Evolutionary conservation across 2,329 filamentous ascomycete genomes (phyloP).

Genomic region (Lecanicillium sp.): DNA sequence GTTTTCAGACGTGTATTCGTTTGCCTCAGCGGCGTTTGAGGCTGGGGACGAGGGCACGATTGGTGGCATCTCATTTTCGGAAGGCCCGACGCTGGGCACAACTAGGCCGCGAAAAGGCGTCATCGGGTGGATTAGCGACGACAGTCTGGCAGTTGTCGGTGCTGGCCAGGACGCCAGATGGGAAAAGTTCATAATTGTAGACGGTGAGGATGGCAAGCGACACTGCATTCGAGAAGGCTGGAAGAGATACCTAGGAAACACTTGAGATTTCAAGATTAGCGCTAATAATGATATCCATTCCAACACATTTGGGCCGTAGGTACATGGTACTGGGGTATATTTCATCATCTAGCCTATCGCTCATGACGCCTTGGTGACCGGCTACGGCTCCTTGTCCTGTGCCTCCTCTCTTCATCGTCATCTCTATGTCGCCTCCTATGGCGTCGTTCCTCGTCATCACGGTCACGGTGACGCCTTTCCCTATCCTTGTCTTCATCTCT

Average conservation of each 20-base stretch:
- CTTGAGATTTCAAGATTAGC: constrained; percentile 16
- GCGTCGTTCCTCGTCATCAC: constrained; percentile 13
- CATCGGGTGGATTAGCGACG: constrained; percentile 75
- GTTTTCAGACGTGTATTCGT: constrained; percentile 86
- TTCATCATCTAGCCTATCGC: constrained; percentile 2
- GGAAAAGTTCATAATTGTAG: constrained; percentile 76
- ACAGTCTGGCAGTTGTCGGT: constrained; percentile 67
- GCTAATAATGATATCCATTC: background rate
- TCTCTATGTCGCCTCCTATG: constrained; percentile 9
- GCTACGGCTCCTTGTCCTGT: constrained; percentile 30
- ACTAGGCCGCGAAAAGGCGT: constrained; percentile 68
- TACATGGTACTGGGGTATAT: background rate
- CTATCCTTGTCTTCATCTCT: constrained; percentile 16
- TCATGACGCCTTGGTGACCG: constrained; percentile 29
- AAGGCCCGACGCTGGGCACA: constrained; percentile 39
- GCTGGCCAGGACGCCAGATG: constrained; percentile 75
- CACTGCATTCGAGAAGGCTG: constrained; percentile 67
- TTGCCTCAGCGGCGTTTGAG: constrained; percentile 72
- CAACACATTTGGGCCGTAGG: background rate
- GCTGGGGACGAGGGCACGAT: constrained; percentile 64
- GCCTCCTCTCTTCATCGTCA: constrained; percentile 12
- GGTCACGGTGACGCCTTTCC: constrained; percentile 11
- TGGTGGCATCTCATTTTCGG: constrained; percentile 34
- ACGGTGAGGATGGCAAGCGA: constrained; percentile 59
- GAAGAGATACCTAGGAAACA: constrained; percentile 63